Evolutionary conservation across 2,329 filamentous ascomycete species (phyloP).

Genomic region (Magnaporthiopsis poae): DNA sequence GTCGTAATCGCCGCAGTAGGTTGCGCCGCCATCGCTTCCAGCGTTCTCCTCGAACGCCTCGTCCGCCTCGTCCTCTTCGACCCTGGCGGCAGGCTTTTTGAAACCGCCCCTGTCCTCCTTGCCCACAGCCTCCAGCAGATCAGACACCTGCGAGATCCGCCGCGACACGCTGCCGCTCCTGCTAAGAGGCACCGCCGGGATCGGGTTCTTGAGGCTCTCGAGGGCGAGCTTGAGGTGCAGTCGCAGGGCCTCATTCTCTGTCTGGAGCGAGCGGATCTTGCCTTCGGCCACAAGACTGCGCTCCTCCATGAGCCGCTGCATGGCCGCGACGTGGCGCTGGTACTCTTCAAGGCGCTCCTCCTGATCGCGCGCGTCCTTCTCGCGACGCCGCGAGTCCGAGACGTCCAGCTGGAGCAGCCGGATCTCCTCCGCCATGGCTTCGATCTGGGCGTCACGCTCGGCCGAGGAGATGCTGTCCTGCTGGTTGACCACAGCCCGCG

Average conservation of each 20-base stretch:
- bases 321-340: conserved; percentile 75
- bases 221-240: conserved; percentile 82
- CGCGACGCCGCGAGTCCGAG: conserved; percentile 53
- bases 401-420: conserved; percentile 70
- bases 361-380: conserved; percentile 67
- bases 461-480: conserved; percentile 88
- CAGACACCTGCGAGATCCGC: conserved; percentile 6
- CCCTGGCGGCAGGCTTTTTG: conserved; percentile 22
- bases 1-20: conserved; percentile 36
- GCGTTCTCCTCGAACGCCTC: conserved; percentile 10
- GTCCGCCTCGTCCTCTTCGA: conserved; percentile 9
- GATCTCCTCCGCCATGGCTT: conserved; percentile 91
- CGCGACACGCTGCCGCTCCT: background rate
- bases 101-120: conserved; percentile 9
- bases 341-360: conserved; percentile 88
- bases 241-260: conserved; percentile 80
- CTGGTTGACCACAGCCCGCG: conserved; percentile 88
- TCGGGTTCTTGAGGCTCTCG: conserved; percentile 81
- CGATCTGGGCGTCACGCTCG: conserved; percentile 87
- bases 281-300: conserved; percentile 79
- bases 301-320: conserved; percentile 96
- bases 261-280: conserved; percentile 83
- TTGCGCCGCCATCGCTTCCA: conserved; percentile 22
- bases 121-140: conserved; percentile 9
- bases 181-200: conserved; percentile 44